Evolutionary conservation across 257 asterid genomes (phyloP).

Genomic region (Henckelia pumila): DNA sequence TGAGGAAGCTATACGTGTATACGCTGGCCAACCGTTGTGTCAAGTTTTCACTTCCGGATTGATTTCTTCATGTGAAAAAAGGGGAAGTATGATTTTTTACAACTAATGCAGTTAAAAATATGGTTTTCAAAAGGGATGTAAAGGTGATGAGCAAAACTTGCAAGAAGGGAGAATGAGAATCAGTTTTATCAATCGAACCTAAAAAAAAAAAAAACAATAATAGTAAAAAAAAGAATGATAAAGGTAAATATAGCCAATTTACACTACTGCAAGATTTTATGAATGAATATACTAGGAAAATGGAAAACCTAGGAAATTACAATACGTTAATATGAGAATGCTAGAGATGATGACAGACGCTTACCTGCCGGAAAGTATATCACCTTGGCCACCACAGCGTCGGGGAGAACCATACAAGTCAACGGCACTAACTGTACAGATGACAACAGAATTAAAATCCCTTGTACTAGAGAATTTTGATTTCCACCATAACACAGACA

Average conservation of each 20-base stretch:
- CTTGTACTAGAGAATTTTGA: neutral
- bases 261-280: neutral
- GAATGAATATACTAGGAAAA: neutral
- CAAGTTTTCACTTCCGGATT: no score
- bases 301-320: neutral
- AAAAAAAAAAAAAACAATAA: no score
- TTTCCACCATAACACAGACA: neutral
- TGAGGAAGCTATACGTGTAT: neutral
- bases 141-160: no score
- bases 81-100: no score
- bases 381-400: constrained; percentile 99
- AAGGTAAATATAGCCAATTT: neutral
- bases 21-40: no score
- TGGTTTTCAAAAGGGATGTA: no score
- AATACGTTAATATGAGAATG: neutral
- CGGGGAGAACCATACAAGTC: constrained; percentile 84
- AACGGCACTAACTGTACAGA: constrained; percentile 60
- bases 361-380: constrained; percentile 94
- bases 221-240: no score
- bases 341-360: constrained; percentile 10
- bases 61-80: no score
- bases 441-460: constrained; percentile 9
- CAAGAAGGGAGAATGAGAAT: neutral
- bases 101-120: no score
- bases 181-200: no score